Base-by-base conservation (phyloP, 2,329 filamentous ascomycete species). In the Xylaria sp. region DNA sequence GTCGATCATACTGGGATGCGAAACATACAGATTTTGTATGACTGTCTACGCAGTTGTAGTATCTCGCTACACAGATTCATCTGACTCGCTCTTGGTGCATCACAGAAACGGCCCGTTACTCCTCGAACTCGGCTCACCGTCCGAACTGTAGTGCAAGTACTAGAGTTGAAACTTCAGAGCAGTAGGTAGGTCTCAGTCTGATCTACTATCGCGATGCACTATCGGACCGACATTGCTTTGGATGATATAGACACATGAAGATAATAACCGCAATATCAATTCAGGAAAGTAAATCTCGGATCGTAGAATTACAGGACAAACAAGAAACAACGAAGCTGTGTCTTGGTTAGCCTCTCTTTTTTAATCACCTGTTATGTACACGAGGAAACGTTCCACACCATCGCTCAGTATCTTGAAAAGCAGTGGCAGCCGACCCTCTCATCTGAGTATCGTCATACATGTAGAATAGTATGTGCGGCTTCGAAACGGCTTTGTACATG, bases 151-250 rank as follows among this genome's bases (percentile, higher is more conserved):
- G 36, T 22, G 25, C 29, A 42, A n/a, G 17, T 22, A 11, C 57
- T 15, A 5, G 38, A 25, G 22, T 25, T 55, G 42, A 39, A 31
- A 27, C 29, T 27, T 33, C 25, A 38, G 50, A 9, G 22, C 5
- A 62, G 39, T 17, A 5, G 39, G 33, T 51, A 15, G 42, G 60
- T 49, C 33, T 57, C 36, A 29, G 22, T 38, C 20, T 51, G 51
- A 65, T 56, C 42, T 38, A 53, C 50, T 42, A 44, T 27, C 11
- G 56, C 22, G 29, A 33, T 42, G 20, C 51, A 44, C 13, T 56
- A 65, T 56, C 63, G 57, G 56, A 25, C 50, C 56, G 63, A 56
- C 22, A 56, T 49, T 50, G 15, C 49, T 38, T 49, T 55, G 20
- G 56, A 13, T 38, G 20, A 22, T 55, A 15, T 49, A 36, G 27